Evolutionary conservation across 2,329 filamentous ascomycete genomes (phyloP), one percentile per base, ranked within the genome.

Genomic region (Beauveria medogensis): DNA sequence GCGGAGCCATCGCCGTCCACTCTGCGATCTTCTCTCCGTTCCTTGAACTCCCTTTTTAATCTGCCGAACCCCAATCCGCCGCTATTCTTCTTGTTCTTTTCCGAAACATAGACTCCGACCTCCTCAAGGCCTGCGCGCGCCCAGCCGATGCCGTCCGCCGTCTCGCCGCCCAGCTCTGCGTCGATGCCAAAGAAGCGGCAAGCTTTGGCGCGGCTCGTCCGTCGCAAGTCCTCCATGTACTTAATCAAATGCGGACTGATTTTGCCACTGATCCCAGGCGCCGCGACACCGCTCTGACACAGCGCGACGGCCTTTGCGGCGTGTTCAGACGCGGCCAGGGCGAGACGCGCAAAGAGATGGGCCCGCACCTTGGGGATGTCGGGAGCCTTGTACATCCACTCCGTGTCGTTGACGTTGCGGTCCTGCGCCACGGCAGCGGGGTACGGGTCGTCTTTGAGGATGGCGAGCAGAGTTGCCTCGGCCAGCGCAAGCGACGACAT

Each of bases 371-470:
- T 92, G 34, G 92, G 89, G 54, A 97, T 90, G 55, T 91, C 86
- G 0, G 93, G 91, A 0, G 91, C 84, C 68, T 89, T 91, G 73
- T 94, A 95, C 92, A 97, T 97, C 93, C 93, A 99, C 66, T 97
- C 93, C 63, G 84, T 91, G 72, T 92, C 91, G 66, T 88, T 86
- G 58, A 87, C 84, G 70, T 96, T 95, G 53, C 92, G 83, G 61
- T 88, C 85, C 68, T 96, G 90, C 1, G 91, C 86, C 2, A 96
- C 88, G 7, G 87, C 83, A 2, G 89, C 86, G 1, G 93, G 89
- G 69, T 97, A 97, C 0, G 93, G 92, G 69, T 99, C 94, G 70
- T 97, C 93, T 68, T 97, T 97, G 55, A 96, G 73, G 1, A 97
- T 91, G 0, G 91, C 91, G 1, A 97, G 82, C 1, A 97, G 81